Percentiles rank a stretch among this genome's conserved stretches.
These are phyloP conservation scores for Entomortierella lignicola DNA, from an alignment of 192 early-diverging fungal genomes.

Conservation along the genomic window DNA sequence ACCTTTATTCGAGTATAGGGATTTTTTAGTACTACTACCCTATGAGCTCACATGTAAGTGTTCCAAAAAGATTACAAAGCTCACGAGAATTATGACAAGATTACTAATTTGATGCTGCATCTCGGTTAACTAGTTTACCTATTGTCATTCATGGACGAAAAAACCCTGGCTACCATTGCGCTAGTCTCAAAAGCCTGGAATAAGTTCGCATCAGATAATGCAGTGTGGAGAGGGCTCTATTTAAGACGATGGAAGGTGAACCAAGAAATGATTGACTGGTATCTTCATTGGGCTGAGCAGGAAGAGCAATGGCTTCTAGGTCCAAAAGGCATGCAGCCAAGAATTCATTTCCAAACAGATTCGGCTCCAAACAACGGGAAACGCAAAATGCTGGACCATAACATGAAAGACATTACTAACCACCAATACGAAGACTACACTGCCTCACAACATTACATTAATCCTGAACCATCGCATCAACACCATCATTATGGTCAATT, in stretches of 20 bases:
- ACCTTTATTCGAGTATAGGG: slow-evolving; percentile 38
- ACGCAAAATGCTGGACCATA: slow-evolving; percentile 40
- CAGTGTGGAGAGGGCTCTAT: slow-evolving; percentile 71
- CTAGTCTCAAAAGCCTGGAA: slow-evolving; percentile 71
- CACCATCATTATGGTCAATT: not conserved
- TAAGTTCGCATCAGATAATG: slow-evolving; percentile 67
- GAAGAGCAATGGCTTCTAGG: slow-evolving; percentile 10
- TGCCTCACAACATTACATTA: not conserved
- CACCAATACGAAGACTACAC: slow-evolving; percentile 14
- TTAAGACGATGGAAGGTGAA: slow-evolving; percentile 55
- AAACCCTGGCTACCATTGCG: slow-evolving; percentile 58
- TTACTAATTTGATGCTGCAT: not conserved
- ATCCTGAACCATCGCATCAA: not conserved
- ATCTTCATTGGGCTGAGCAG: slow-evolving; percentile 22
- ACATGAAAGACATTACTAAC: slow-evolving; percentile 7
- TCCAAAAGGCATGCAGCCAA: slow-evolving; percentile 3
- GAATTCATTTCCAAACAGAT: slow-evolving; percentile 12
- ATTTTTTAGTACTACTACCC: slow-evolving; percentile 39
- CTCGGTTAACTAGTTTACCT: slow-evolving; percentile 51
- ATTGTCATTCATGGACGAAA: slow-evolving; percentile 61
- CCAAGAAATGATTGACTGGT: slow-evolving; percentile 53
- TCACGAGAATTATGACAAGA: not conserved
- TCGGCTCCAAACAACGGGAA: slow-evolving; percentile 21
- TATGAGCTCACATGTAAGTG: slow-evolving; percentile 49
- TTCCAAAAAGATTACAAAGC: too few species aligned